Percentiles rank a stretch among this genome's conserved stretches.
Conservation (phyloP, 1,284 basidiomycete species). For the Pholiota adiposa region DNA sequence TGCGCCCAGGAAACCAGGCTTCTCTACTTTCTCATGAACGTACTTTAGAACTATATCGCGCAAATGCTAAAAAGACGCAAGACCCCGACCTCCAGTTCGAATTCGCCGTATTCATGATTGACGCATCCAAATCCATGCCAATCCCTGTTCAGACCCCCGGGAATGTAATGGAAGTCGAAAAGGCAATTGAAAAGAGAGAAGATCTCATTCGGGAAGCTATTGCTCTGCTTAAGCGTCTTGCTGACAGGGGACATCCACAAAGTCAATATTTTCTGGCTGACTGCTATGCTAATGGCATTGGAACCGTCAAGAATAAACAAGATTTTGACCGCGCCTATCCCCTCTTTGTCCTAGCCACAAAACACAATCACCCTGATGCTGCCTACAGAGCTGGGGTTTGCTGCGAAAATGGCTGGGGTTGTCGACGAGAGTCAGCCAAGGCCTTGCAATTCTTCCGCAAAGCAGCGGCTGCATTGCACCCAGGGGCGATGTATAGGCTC, state of each 20-base stretch:
- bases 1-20: slow-evolving; percentile 91
- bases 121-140: slow-evolving; percentile 87
- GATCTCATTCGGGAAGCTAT: slow-evolving; percentile 89
- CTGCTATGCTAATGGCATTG: slow-evolving; percentile 97
- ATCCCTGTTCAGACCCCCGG: slow-evolving; percentile 69
- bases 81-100: slow-evolving; percentile 98
- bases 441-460: slow-evolving; percentile 95
- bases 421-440: slow-evolving; percentile 89
- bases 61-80: slow-evolving; percentile 98
- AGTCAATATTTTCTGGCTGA: slow-evolving; percentile 98
- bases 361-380: slow-evolving; percentile 98
- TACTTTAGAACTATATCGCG: slow-evolving; percentile 95
- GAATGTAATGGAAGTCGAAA: slow-evolving; percentile 81
- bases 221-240: slow-evolving; percentile 84
- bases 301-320: slow-evolving; percentile 85
- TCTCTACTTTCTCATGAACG: slow-evolving; percentile 93
- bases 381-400: slow-evolving; percentile 96
- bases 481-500: slow-evolving; percentile 95
- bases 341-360: slow-evolving; percentile 94
- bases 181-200: slow-evolving; percentile 80
- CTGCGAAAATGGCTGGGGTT: slow-evolving; percentile 99
- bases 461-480: slow-evolving; percentile 89
- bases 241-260: slow-evolving; percentile 91
- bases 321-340: slow-evolving; percentile 98
- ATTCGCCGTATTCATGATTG: slow-evolving; percentile 98